phyloP scores from a whole-genome alignment of 257 asterid genomes.

The Anisodus tanguticus region DNA sequence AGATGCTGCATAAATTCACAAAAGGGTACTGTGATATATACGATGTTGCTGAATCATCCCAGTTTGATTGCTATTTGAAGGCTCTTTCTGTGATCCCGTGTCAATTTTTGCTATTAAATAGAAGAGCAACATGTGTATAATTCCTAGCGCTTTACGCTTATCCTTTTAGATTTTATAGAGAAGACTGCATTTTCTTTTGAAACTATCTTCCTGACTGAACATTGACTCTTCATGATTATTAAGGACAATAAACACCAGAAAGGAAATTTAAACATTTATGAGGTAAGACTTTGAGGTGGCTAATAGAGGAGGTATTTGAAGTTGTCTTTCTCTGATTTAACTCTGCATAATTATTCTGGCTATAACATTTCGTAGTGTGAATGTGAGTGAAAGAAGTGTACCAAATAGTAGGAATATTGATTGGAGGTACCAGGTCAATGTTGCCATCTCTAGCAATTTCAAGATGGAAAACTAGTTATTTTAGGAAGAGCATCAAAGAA shows the following conservation, averaged over 20 bases:
- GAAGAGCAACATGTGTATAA: background rate
- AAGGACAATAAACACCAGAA: slow-evolving; percentile 3
- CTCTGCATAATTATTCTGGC: background rate
- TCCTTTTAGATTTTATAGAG: background rate
- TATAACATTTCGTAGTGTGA: background rate
- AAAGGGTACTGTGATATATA: background rate
- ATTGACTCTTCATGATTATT: background rate
- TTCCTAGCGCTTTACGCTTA: background rate
- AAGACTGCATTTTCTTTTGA: background rate
- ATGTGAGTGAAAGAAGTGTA: slow-evolving; percentile 10
- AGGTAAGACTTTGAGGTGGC: slow-evolving; percentile 10
- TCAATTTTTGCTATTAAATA: background rate
- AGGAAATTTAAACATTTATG: slow-evolving; percentile 1
- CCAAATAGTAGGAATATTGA: background rate
- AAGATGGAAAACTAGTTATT: background rate
- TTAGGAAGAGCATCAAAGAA: background rate
- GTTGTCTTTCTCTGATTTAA: background rate
- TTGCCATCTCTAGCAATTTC: slow-evolving; percentile 7
- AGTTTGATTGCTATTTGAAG: background rate
- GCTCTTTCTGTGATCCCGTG: background rate
- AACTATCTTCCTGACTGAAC: background rate
- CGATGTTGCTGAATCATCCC: background rate
- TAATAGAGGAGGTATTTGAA: background rate
- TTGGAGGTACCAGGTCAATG: background rate
- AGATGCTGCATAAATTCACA: background rate